Percentiles rank a stretch among this genome's conserved stretches.
Evolutionary conservation across 2,329 filamentous ascomycete species (phyloP).

Genomic region (Penicillium concentricum): DNA sequence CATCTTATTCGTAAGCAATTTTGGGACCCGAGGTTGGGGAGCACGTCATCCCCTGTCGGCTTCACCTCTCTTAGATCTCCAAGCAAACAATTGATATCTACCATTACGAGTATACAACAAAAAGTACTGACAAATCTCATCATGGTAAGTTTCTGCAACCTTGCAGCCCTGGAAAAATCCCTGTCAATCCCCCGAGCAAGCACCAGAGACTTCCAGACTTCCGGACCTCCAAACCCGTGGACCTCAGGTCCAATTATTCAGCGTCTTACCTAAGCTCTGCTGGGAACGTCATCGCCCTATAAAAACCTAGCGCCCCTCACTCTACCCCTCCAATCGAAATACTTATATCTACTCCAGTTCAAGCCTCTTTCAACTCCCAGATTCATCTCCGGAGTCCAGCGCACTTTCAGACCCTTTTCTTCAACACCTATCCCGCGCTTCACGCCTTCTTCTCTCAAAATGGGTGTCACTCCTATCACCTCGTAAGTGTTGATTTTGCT

Average conservation of each 20-base stretch:
- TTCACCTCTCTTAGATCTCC: constrained; percentile 12
- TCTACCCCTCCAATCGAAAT: constrained; percentile 11
- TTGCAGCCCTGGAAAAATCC: background rate
- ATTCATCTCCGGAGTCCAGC: constrained; percentile 8
- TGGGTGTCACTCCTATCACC: constrained; percentile 28
- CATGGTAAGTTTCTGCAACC: constrained; percentile 20
- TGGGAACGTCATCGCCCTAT: constrained; percentile 35
- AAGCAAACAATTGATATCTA: constrained; percentile 10
- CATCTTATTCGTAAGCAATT: constrained; percentile 33
- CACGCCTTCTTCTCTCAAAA: constrained; percentile 21
- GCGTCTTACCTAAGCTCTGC: constrained; percentile 23
- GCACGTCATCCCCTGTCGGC: constrained; percentile 32
- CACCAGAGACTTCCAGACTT: background rate
- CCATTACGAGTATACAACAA: no score
- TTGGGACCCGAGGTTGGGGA: constrained; percentile 9
- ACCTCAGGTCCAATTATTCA: constrained; percentile 33
- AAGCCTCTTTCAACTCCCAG: constrained; percentile 12
- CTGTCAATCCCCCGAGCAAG: background rate
- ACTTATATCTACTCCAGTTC: constrained; percentile 13
- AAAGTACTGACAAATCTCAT: constrained; percentile 9
- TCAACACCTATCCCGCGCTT: constrained; percentile 20
- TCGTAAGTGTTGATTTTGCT: constrained; percentile 20
- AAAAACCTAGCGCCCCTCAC: constrained; percentile 27
- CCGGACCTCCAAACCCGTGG: background rate
- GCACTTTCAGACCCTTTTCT: constrained; percentile 14